phyloP scores from a whole-genome alignment of 164 flowering plant genomes.

The Tetrastigma voinierianum region DNA sequence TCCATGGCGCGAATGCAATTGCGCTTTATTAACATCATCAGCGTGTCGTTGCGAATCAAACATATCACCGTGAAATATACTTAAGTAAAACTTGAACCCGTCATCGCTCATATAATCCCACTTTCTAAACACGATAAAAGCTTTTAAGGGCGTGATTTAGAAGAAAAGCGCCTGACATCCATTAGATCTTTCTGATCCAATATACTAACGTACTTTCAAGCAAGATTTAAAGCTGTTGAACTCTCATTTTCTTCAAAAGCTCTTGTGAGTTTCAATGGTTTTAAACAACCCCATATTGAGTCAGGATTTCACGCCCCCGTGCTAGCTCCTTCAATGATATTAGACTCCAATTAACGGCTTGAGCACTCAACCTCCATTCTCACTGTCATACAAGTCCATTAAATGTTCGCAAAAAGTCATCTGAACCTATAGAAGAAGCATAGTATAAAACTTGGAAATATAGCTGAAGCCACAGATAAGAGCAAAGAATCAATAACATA shows the following conservation, averaged over 20 bases:
- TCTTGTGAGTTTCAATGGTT: constrained; percentile 24
- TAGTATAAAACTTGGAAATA: background rate
- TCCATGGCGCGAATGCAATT: too few relatives aligned
- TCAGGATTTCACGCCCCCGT: constrained; percentile 4
- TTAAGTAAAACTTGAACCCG: too few relatives aligned
- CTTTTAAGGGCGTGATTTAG: too few relatives aligned
- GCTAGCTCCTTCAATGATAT: constrained; percentile 8
- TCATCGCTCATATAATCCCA: too few relatives aligned
- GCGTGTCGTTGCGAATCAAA: too few relatives aligned
- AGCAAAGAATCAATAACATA: background rate
- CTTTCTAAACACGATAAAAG: too few relatives aligned
- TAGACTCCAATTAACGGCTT: constrained; percentile 38
- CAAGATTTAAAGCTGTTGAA: constrained; percentile 34
- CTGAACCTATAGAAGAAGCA: constrained; percentile 22
- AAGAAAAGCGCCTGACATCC: constrained; percentile 44
- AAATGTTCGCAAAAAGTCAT: constrained; percentile 39
- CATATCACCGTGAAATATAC: too few relatives aligned
- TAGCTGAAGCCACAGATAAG: background rate
- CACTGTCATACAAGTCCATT: constrained; percentile 46
- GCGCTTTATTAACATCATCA: too few relatives aligned
- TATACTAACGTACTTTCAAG: constrained; percentile 36
- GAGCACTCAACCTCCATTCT: constrained; percentile 24
- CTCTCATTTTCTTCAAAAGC: constrained; percentile 34
- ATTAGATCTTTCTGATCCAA: constrained; percentile 41
- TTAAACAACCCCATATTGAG: constrained; percentile 19